Evolutionary conservation across 495 filamentous ascomycete genomes (phyloP).

Genomic region (Penicillium riverlandense): DNA sequence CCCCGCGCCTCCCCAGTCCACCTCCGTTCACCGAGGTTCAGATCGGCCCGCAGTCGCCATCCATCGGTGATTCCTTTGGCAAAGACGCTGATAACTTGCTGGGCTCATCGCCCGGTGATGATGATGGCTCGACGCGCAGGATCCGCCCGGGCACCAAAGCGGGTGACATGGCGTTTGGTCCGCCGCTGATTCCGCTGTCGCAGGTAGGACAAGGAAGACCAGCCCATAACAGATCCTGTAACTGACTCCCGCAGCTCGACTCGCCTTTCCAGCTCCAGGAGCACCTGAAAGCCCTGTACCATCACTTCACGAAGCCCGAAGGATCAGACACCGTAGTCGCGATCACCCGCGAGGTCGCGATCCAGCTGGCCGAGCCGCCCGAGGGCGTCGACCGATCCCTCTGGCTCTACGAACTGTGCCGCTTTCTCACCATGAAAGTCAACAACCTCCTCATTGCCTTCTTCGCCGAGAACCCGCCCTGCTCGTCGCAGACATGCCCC

Average conservation of each 20-base stretch:
- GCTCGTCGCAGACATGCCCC: constrained; percentile 78
- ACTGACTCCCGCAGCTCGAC: constrained; percentile 58
- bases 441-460: constrained; percentile 89
- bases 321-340: constrained; percentile 51
- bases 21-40: constrained; percentile 88
- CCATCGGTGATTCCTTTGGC: constrained; percentile 45
- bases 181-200: constrained; percentile 73
- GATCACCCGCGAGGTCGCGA: constrained; percentile 66
- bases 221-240: not conserved
- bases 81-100: constrained; percentile 27
- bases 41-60: constrained; percentile 76
- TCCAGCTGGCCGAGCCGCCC: constrained; percentile 68
- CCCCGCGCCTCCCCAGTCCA: constrained; percentile 80
- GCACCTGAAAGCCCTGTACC: constrained; percentile 87
- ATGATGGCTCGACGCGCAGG: constrained; percentile 66
- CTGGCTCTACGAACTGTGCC: constrained; percentile 97
- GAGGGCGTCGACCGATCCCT: constrained; percentile 72
- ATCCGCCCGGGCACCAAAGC: constrained; percentile 90
- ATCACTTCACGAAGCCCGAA: constrained; percentile 62
- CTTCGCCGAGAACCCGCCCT: constrained; percentile 81
- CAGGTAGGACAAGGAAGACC: constrained; percentile 50
- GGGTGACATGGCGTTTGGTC: constrained; percentile 84
- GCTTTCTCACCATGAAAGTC: constrained; percentile 86
- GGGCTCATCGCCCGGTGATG: constrained; percentile 40
- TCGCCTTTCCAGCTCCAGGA: constrained; percentile 98